phyloP scores from a whole-genome alignment of 2,329 filamentous ascomycete species.

The Beauveria rudraprayagi region DNA sequence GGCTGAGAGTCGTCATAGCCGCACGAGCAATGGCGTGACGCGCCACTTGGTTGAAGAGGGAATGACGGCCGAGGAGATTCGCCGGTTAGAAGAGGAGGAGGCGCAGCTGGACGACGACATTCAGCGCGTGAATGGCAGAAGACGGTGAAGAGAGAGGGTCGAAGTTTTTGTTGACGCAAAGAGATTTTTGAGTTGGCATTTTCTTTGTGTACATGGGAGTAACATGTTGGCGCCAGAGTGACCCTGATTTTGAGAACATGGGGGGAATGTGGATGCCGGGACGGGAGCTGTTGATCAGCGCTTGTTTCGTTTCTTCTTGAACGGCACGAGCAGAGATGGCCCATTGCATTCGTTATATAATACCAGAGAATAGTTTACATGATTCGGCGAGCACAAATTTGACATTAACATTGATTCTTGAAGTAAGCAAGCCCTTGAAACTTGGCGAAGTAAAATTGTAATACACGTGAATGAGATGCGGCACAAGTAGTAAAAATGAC shows the following conservation, averaged over 20 bases:
- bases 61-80: conserved; percentile 51
- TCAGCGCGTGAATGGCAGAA: conserved; percentile 32
- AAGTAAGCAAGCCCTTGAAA: too few species aligned
- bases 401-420: too few species aligned
- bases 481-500: too few species aligned
- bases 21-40: conserved; percentile 22
- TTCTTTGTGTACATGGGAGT: not conserved
- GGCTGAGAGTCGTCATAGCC: conserved; percentile 9
- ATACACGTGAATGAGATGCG: too few species aligned
- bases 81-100: conserved; percentile 50
- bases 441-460: too few species aligned
- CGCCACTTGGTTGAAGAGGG: conserved; percentile 49
- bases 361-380: too few species aligned
- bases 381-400: too few species aligned
- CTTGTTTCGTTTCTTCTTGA: not conserved
- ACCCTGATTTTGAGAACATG: too few species aligned
- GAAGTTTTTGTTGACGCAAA: not conserved
- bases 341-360: too few species aligned
- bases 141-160: conserved; percentile 5
- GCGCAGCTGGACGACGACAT: conserved; percentile 49
- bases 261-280: too few species aligned
- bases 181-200: not conserved
- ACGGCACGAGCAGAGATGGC: too few species aligned
- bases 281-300: too few species aligned
- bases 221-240: not conserved